Evolutionary conservation across 176 grass and related monocot species (phyloP).

Genomic region (Hordeum marinum): DNA sequence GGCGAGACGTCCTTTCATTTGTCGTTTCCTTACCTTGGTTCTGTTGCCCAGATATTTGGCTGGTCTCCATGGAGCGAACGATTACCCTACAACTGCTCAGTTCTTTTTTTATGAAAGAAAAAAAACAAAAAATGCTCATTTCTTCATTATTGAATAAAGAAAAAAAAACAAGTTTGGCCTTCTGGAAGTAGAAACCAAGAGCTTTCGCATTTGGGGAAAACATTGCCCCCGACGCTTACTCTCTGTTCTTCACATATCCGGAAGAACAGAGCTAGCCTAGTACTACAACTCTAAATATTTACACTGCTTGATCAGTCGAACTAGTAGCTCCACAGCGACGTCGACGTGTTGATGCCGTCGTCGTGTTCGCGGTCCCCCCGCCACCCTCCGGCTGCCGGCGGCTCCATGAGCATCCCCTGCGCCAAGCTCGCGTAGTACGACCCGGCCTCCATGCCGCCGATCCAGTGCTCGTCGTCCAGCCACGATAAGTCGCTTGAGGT

Average conservation of each 20-base stretch:
- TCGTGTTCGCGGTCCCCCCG: background rate
- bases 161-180: background rate
- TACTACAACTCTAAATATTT: no score
- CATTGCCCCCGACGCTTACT: background rate
- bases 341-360: background rate
- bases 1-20: background rate
- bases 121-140: no score
- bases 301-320: background rate
- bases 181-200: background rate
- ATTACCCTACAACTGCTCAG: no score
- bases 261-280: background rate
- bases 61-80: background rate
- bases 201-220: background rate
- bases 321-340: constrained; percentile 44
- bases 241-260: background rate
- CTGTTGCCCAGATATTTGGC: no score
- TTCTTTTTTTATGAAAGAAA: no score
- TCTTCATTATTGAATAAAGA: background rate
- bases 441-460: constrained; percentile 31
- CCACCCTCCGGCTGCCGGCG: background rate
- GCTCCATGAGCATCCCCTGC: constrained; percentile 49
- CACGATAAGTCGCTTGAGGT: background rate
- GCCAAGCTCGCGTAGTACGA: constrained; percentile 57
- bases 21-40: no score
- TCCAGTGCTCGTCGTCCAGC: background rate